Conservation (phyloP, 2,329 filamentous ascomycete genomes). For the Fusarium austroafricanum region DNA sequence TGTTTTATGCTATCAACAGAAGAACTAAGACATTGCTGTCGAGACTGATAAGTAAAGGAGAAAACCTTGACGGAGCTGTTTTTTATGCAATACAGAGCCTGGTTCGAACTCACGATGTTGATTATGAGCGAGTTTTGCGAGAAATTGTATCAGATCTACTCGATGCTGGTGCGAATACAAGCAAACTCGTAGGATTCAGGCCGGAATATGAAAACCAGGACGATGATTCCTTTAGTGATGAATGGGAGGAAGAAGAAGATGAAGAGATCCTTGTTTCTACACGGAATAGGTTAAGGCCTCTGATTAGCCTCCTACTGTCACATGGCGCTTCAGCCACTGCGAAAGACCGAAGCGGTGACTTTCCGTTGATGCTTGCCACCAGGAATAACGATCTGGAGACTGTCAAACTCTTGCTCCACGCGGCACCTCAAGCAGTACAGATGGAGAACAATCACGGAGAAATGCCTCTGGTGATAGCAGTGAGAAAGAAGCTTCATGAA, state of each 20-base stretch:
- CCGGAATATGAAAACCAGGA: too few relatives aligned
- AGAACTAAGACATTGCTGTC: rapidly evolving
- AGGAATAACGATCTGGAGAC: background rate
- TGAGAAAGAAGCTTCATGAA: rapidly evolving
- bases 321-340: background rate
- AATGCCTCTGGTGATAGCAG: too few relatives aligned
- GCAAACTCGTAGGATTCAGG: rapidly evolving
- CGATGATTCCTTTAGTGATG: too few relatives aligned
- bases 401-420: background rate
- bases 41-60: rapidly evolving
- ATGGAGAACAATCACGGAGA: rapidly evolving
- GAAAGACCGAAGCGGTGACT: background rate
- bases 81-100: background rate
- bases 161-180: background rate
- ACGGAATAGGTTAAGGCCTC: rapidly evolving
- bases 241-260: background rate
- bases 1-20: background rate
- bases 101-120: rapidly evolving
- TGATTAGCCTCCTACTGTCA: background rate
- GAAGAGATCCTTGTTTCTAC: background rate
- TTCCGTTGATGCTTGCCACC: background rate
- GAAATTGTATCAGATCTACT: background rate
- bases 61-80: background rate
- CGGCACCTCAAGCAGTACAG: background rate
- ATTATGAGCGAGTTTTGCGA: rapidly evolving